Evolutionary conservation across 2,329 filamentous ascomycete genomes (phyloP).

Genomic region (Arthrobotrys musiformis): DNA sequence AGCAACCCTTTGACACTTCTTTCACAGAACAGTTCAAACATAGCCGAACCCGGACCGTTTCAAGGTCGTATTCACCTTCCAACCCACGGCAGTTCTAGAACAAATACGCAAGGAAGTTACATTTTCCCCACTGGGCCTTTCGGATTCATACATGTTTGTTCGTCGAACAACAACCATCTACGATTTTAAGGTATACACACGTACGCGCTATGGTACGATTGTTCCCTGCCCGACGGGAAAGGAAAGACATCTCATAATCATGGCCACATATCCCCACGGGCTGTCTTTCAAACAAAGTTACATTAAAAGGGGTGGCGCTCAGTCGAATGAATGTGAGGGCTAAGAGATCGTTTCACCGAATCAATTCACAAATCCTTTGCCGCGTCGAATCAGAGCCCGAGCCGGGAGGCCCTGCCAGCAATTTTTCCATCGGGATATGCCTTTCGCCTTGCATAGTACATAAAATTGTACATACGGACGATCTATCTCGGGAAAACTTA

Average conservation of each 20-base stretch:
- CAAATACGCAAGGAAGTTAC: neutral
- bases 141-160: neutral
- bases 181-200: neutral
- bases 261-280: neutral
- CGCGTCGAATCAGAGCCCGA: constrained; percentile 5
- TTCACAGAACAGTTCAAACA: constrained; percentile 3
- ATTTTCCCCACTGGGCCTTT: neutral
- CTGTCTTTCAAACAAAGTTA: constrained; percentile 5
- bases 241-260: neutral
- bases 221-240: neutral
- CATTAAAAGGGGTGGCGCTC: constrained; percentile 18
- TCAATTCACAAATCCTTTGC: constrained; percentile 2
- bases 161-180: constrained; percentile 2
- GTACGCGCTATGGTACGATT: neutral
- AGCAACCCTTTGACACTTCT: constrained; percentile 6
- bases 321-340: constrained; percentile 17
- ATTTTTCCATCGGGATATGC: constrained; percentile 6
- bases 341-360: constrained; percentile 15
- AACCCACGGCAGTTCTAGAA: neutral
- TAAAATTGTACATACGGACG: no score
- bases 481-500: neutral
- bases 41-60: constrained; percentile 38
- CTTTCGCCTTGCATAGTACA: constrained; percentile 4
- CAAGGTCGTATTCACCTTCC: constrained; percentile 24
- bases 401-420: constrained; percentile 29